Conservation (phyloP, 2,329 filamentous ascomycete genomes). For the Rasamsonia emersonii region DNA sequence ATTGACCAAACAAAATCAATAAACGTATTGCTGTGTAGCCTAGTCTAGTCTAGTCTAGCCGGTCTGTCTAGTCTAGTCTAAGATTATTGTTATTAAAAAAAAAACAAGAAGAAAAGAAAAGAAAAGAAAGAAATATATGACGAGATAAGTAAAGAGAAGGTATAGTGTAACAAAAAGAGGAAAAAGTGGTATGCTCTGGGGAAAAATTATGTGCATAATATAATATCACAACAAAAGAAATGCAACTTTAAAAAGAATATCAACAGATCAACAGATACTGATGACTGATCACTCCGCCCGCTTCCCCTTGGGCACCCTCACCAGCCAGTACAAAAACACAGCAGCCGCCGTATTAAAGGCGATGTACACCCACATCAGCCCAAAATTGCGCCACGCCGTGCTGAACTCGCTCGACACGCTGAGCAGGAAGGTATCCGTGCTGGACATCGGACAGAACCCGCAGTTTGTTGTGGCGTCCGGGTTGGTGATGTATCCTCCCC, state of each 20-base stretch:
- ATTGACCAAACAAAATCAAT: too few relatives aligned
- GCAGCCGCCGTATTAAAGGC: constrained; percentile 44
- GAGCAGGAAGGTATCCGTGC: constrained; percentile 46
- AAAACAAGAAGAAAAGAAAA: not conserved
- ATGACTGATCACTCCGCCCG: too few relatives aligned
- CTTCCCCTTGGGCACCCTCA: constrained; percentile 37
- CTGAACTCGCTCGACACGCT: constrained; percentile 34
- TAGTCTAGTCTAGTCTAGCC: too few relatives aligned
- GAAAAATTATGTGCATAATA: too few relatives aligned
- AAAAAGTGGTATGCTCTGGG: too few relatives aligned
- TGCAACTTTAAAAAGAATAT: too few relatives aligned
- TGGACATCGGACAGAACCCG: constrained; percentile 36
- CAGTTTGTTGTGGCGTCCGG: constrained; percentile 50
- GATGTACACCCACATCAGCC: constrained; percentile 45
- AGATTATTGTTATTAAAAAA: too few relatives aligned
- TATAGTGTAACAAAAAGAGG: constrained; percentile 1
- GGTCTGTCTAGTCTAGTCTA: too few relatives aligned
- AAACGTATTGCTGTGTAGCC: too few relatives aligned
- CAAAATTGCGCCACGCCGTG: constrained; percentile 47
- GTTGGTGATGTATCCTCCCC: constrained; percentile 55
- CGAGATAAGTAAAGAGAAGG: constrained; percentile 1
- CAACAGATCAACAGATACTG: too few relatives aligned
- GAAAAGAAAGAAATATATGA: not conserved
- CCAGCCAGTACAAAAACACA: constrained; percentile 45
- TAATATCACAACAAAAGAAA: too few relatives aligned